A percentile compares a stretch with the other conserved stretches of the same genome.
These are phyloP conservation scores for Euphorbia pulcherrima DNA, from an alignment of 345 rosid species.

Conservation along the genomic window DNA sequence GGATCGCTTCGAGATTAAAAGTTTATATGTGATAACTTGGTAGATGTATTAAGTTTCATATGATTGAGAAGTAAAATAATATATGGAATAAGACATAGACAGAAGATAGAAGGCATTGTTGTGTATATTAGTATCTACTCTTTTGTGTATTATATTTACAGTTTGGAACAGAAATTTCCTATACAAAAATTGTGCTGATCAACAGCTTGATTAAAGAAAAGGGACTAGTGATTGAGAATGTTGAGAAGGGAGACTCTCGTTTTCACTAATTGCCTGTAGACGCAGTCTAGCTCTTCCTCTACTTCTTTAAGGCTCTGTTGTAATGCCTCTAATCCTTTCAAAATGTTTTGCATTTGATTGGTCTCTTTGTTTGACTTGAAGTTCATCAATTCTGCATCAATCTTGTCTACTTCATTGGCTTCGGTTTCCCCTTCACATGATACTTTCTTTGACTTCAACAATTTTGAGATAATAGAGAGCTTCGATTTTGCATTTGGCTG, in stretches of 20 bases:
- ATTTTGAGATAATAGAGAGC: background rate
- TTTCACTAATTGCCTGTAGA: background rate
- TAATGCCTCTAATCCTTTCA: constrained; percentile 1
- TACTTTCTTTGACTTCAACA: background rate
- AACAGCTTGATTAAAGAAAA: background rate
- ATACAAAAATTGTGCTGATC: background rate
- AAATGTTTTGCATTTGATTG: background rate
- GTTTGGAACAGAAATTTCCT: background rate
- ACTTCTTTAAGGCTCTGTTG: background rate
- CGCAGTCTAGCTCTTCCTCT: background rate
- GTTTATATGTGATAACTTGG: no score
- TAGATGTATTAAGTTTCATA: no score
- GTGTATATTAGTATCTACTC: background rate
- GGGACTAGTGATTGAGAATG: background rate
- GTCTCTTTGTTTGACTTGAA: background rate
- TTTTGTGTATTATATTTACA: background rate
- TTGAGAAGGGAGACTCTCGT: background rate
- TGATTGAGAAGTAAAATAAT: background rate
- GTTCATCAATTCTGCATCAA: background rate
- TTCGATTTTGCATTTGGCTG: background rate
- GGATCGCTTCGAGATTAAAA: no score
- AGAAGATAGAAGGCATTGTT: background rate
- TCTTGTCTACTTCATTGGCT: background rate
- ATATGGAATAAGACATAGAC: background rate
- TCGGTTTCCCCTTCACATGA: background rate